A percentile compares a stretch with the other conserved stretches of the same genome.
phyloP scores from a whole-genome alignment of 1,284 basidiomycete species.

The Papiliotrema terrestris region DNA sequence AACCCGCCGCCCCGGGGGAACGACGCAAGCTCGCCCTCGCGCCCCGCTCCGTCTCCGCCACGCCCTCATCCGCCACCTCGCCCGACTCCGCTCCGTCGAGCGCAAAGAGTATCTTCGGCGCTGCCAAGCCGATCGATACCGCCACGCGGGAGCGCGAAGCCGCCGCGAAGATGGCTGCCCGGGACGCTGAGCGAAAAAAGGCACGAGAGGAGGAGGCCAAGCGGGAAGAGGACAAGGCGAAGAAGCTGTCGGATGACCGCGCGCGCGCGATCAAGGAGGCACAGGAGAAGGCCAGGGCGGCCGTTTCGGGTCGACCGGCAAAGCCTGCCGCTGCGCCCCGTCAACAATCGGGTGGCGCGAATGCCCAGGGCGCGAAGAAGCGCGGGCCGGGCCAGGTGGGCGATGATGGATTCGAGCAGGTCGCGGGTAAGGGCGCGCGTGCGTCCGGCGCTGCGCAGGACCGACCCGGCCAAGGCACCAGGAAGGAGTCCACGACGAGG shows the following conservation, averaged over 20 bases:
- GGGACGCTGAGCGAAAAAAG: conserved; percentile 34
- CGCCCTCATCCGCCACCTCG: conserved; percentile 50
- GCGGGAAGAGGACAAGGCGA: conserved; percentile 38
- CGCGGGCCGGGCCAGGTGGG: conserved; percentile 7
- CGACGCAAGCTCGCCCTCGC: conserved; percentile 78
- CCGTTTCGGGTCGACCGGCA: conserved; percentile 1
- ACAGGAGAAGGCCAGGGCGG: conserved; percentile 27
- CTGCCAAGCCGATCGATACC: conserved; percentile 85
- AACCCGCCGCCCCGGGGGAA: conserved; percentile 74
- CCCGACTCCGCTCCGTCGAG: conserved; percentile 53
- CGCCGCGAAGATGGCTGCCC: conserved; percentile 25
- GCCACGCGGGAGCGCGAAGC: conserved; percentile 65
- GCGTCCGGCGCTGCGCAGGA: conserved; percentile 3
- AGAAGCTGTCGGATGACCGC: conserved; percentile 28
- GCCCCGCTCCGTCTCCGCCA: conserved; percentile 57
- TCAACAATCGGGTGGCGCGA: not conserved
- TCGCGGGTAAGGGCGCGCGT: conserved; percentile 16
- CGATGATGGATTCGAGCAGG: conserved; percentile 36
- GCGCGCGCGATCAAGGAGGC: conserved; percentile 28
- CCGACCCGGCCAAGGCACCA: conserved; percentile 10
- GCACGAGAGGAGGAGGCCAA: conserved; percentile 27
- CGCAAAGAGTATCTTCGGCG: conserved; percentile 60
- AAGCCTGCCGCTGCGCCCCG: conserved; percentile 2
- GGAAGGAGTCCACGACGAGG: conserved; percentile 31
- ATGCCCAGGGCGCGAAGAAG: not conserved